Evolutionary conservation across 148 eudicot genomes (phyloP).

Genomic region (Diospyros kaki): DNA sequence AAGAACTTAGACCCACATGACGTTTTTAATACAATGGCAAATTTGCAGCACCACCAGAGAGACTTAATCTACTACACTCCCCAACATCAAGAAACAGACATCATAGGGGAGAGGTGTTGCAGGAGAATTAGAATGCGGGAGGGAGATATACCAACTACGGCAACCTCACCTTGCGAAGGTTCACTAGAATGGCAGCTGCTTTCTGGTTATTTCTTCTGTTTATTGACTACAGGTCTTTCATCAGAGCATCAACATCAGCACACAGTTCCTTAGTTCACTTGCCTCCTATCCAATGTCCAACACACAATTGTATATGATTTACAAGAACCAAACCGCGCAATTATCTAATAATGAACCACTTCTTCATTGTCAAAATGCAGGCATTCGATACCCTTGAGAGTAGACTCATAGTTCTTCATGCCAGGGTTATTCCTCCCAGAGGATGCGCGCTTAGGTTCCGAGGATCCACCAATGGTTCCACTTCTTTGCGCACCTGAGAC

Average conservation of each 20-base stretch:
- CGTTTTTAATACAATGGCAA: not conserved
- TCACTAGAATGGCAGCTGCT: not conserved
- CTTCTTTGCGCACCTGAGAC: slow-evolving; percentile 61
- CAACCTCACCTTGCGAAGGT: not conserved
- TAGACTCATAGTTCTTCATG: slow-evolving; percentile 57
- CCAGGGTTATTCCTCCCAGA: slow-evolving; percentile 47
- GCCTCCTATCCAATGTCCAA: slow-evolving; percentile 7
- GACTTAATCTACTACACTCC: not conserved
- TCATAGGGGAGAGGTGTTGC: not conserved
- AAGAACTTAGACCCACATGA: not conserved
- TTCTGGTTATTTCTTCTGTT: not conserved
- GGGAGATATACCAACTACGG: not conserved
- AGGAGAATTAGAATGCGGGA: not conserved
- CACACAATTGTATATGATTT: slow-evolving; percentile 20
- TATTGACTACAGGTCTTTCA: not conserved
- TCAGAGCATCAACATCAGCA: not conserved
- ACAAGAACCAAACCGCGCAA: slow-evolving; percentile 12
- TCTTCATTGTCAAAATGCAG: slow-evolving; percentile 70
- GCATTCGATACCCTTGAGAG: slow-evolving; percentile 71
- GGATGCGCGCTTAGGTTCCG: slow-evolving; percentile 51
- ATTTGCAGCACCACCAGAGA: not conserved
- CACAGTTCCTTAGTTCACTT: no score
- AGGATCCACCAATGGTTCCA: slow-evolving; percentile 61
- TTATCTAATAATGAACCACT: slow-evolving; percentile 31
- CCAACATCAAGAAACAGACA: not conserved